Conservation (phyloP, 306 rosid genomes). For the Dalbergia cultrata region DNA sequence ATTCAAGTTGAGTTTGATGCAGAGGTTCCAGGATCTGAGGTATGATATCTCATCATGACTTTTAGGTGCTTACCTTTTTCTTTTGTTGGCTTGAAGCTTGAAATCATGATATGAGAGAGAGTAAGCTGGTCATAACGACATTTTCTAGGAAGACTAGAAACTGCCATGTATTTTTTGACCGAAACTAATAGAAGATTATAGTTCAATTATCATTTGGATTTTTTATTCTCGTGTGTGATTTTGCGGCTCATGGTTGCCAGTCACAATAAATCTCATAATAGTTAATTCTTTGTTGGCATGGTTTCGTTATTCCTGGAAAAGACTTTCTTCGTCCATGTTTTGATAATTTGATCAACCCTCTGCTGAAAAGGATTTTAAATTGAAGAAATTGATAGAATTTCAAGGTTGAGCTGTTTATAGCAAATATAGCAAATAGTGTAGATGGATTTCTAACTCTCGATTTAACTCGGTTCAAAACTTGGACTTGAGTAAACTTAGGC, state of each 20-base stretch:
- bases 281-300: background rate
- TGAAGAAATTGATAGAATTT: too few relatives aligned
- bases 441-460: too few relatives aligned
- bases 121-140: conserved; percentile 13
- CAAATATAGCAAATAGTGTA: too few relatives aligned
- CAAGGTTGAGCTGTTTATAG: too few relatives aligned
- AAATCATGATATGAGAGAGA: conserved; percentile 7
- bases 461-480: too few relatives aligned
- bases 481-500: too few relatives aligned
- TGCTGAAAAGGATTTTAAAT: too few relatives aligned
- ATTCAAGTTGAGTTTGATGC: conserved; percentile 68
- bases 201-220: background rate
- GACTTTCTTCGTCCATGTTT: background rate
- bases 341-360: background rate
- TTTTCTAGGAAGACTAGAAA: conserved; percentile 27
- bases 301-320: background rate
- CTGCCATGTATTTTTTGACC: conserved; percentile 24
- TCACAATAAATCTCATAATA: background rate
- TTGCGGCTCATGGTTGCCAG: background rate
- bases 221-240: background rate
- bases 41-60: conserved; percentile 64
- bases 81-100: conserved; percentile 20
- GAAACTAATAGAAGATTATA: conserved; percentile 33
- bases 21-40: conserved; percentile 78
- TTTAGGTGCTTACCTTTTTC: conserved; percentile 25